These are phyloP conservation scores for Pelargonium myrrhifolium DNA, from an alignment of 441 rosid species.

Conservation along the genomic window DNA sequence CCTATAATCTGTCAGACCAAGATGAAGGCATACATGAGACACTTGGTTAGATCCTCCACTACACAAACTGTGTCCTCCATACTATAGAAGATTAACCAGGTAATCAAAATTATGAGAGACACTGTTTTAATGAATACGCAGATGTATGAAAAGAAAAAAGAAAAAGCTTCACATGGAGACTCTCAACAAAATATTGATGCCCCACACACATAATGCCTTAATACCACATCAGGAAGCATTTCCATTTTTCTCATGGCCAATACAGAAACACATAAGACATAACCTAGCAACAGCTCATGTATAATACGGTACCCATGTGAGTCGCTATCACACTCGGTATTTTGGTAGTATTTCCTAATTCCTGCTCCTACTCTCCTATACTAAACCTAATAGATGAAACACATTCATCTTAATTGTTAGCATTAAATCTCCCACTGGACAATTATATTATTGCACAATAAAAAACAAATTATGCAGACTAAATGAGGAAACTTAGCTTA, in stretches of 20 bases:
- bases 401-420: not conserved
- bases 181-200: not conserved
- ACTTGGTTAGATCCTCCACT: constrained; percentile 31
- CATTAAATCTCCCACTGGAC: not conserved
- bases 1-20: constrained; percentile 89
- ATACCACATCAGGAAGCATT: not conserved
- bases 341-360: too few species aligned
- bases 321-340: not conserved
- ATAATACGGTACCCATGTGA: not conserved
- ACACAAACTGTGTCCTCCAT: constrained; percentile 46
- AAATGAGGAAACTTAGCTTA: constrained; percentile 1
- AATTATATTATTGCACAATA: not conserved
- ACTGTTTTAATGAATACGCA: not conserved
- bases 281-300: not conserved
- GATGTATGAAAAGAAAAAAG: not conserved
- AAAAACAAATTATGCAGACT: not conserved
- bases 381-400: too few species aligned
- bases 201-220: not conserved
- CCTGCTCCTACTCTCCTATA: too few species aligned
- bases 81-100: constrained; percentile 33
- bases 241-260: not conserved
- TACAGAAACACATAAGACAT: not conserved
- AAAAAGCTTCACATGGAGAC: not conserved
- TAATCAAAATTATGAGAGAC: too few species aligned
- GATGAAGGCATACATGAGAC: constrained; percentile 46